These are phyloP conservation scores for Coniferiporia sulphurascens DNA, from an alignment of 1,284 basidiomycete species.

Conservation along the genomic window DNA sequence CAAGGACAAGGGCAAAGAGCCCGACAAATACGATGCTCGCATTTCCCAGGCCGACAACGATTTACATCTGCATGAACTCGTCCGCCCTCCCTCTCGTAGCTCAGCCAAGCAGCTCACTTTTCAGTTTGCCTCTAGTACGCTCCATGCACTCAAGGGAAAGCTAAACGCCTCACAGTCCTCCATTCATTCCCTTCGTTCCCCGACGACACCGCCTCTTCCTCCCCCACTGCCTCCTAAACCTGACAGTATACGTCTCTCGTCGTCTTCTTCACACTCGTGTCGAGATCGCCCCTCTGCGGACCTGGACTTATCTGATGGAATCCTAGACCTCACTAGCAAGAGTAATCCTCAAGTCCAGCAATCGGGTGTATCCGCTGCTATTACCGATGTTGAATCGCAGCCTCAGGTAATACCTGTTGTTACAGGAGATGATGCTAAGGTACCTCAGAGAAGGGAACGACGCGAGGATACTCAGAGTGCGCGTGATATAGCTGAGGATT, in stretches of 20 bases:
- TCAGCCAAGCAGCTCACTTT: constrained; percentile 15
- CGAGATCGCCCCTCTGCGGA: constrained; percentile 1
- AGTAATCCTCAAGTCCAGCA: not conserved
- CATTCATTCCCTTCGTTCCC: constrained; percentile 7
- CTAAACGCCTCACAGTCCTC: constrained; percentile 15
- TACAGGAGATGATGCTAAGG: constrained; percentile 10
- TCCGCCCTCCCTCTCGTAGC: constrained; percentile 10
- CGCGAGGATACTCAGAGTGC: constrained; percentile 9
- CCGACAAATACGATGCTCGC: not conserved
- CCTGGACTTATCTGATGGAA: not conserved
- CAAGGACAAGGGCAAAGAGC: constrained; percentile 9
- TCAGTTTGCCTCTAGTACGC: constrained; percentile 16
- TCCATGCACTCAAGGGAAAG: constrained; percentile 16
- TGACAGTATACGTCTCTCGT: constrained; percentile 5
- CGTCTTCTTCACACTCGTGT: not conserved
- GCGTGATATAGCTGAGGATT: constrained; percentile 17
- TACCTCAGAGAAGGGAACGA: constrained; percentile 13
- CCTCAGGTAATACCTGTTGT: constrained; percentile 9
- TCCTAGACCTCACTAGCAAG: too few relatives aligned
- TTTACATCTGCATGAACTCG: constrained; percentile 7
- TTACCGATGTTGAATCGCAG: not conserved
- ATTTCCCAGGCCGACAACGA: constrained; percentile 9
- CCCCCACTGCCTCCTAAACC: constrained; percentile 16
- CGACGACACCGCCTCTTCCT: constrained; percentile 3
- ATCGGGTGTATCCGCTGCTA: not conserved